Evolutionary conservation across 352 stramenopile genomes (phyloP).

Genomic region (Aphanomyces stellatus): DNA sequence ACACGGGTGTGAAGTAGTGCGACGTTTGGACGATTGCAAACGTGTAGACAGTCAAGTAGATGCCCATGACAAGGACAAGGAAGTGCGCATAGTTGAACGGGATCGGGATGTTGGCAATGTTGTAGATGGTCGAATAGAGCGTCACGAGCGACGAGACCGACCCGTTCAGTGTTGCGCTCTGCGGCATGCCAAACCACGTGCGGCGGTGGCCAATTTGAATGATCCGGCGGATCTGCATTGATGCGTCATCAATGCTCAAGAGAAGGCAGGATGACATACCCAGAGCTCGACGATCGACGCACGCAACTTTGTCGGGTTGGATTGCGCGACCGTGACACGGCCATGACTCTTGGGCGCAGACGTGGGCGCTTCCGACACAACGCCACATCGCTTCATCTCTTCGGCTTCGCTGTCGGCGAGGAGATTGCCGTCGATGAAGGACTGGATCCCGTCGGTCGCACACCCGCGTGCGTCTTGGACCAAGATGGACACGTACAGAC

Average conservation of each 20-base stretch:
- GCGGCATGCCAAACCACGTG: constrained; percentile 44
- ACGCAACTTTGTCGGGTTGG: constrained; percentile 59
- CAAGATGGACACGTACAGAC: constrained; percentile 76
- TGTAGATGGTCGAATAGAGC: constrained; percentile 76
- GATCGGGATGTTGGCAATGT: constrained; percentile 78
- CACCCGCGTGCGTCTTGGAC: constrained; percentile 61
- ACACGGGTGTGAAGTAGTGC: constrained; percentile 60
- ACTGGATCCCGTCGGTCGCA: neutral
- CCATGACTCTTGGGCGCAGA: constrained; percentile 51
- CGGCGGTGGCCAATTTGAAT: constrained; percentile 54
- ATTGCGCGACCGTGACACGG: constrained; percentile 43
- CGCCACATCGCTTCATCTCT: constrained; percentile 14
- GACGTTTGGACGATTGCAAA: constrained; percentile 76
- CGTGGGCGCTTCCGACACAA: neutral
- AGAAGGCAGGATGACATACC: constrained; percentile 28
- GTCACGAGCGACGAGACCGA: constrained; percentile 59
- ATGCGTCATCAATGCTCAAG: neutral
- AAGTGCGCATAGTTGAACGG: constrained; percentile 85
- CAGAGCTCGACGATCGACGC: constrained; percentile 72
- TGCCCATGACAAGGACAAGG: constrained; percentile 51
- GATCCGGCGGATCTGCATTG: constrained; percentile 37
- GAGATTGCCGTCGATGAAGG: constrained; percentile 6
- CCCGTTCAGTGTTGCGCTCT: constrained; percentile 47
- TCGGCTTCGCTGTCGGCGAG: constrained; percentile 4
- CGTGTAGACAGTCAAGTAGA: constrained; percentile 76